phyloP scores from a whole-genome alignment of 1,284 basidiomycete species.

The Ceraceosorus guamensis region DNA sequence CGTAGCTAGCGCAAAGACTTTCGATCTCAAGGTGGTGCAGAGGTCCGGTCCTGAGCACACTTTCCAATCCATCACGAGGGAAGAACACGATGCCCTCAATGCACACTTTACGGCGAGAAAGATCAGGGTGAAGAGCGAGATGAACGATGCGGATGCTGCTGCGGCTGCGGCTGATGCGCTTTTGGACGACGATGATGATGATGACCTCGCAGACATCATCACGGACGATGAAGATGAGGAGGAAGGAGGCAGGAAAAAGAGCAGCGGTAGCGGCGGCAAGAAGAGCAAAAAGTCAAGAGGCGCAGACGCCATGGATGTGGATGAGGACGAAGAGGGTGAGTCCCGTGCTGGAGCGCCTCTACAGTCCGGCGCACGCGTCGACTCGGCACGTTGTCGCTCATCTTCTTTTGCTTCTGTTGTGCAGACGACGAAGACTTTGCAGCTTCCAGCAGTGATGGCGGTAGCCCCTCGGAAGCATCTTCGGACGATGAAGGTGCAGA shows the following conservation, averaged over 20 bases:
- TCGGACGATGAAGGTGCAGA: slow-evolving; percentile 52
- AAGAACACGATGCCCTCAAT: slow-evolving; percentile 83
- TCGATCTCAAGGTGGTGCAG: slow-evolving; percentile 84
- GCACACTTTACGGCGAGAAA: slow-evolving; percentile 82
- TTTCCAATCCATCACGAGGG: slow-evolving; percentile 90
- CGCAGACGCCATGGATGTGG: slow-evolving; percentile 20
- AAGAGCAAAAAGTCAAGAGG: slow-evolving; percentile 5
- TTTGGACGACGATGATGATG: slow-evolving; percentile 58
- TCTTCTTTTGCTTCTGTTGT: slow-evolving; percentile 4
- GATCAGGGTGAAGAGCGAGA: slow-evolving; percentile 90
- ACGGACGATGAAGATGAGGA: slow-evolving; percentile 13
- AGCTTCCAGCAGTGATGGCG: slow-evolving; percentile 51
- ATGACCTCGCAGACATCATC: slow-evolving; percentile 41
- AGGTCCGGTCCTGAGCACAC: slow-evolving; percentile 60
- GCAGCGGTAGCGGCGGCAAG: slow-evolving; percentile 55
- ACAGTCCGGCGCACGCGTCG: neutral
- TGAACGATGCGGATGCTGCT: slow-evolving; percentile 54
- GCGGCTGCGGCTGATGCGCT: slow-evolving; percentile 58
- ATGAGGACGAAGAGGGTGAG: slow-evolving; percentile 42
- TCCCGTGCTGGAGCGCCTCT: neutral
- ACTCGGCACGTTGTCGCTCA: slow-evolving; percentile 1
- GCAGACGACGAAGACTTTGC: slow-evolving; percentile 77
- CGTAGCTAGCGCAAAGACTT: slow-evolving; percentile 80
- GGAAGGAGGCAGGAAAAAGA: slow-evolving; percentile 57
- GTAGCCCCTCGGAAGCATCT: slow-evolving; percentile 50